Conservation (phyloP, 176 grass and related monocot species). For the Carex parvula region DNA sequence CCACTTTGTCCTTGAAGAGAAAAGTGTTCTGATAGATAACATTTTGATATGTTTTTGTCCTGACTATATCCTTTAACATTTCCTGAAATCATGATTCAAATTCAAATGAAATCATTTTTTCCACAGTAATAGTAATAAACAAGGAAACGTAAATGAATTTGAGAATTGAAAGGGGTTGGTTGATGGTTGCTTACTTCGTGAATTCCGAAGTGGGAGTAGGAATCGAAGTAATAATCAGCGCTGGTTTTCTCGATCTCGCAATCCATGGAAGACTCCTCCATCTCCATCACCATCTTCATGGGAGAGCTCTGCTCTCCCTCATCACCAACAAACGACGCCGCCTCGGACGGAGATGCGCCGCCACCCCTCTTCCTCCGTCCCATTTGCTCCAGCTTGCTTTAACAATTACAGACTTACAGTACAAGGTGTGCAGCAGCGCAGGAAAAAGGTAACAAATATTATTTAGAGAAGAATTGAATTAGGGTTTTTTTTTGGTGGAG, state of each 20-base stretch:
- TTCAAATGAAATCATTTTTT: background rate
- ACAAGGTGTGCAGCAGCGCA: too few relatives aligned
- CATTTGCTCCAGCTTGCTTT: background rate
- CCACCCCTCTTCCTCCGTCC: conserved; percentile 44
- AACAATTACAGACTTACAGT: too few relatives aligned
- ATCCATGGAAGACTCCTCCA: background rate
- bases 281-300: conserved; percentile 1
- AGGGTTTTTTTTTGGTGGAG: too few relatives aligned
- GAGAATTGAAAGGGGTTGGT: background rate
- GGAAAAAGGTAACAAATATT: too few relatives aligned
- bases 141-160: background rate
- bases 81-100: conserved; percentile 47
- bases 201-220: conserved; percentile 98
- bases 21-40: conserved; percentile 82
- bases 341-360: conserved; percentile 44
- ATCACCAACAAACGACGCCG: background rate
- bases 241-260: conserved; percentile 62
- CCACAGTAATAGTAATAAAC: background rate
- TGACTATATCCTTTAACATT: conserved; percentile 93
- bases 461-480: too few relatives aligned
- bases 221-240: conserved; percentile 99
- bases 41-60: conserved; percentile 89
- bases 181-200: conserved; percentile 79
- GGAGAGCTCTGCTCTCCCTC: conserved; percentile 17
- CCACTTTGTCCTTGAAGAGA: conserved; percentile 92